These are phyloP conservation scores for Gentiana dahurica DNA, from an alignment of 257 asterid genomes.

Conservation along the genomic window DNA sequence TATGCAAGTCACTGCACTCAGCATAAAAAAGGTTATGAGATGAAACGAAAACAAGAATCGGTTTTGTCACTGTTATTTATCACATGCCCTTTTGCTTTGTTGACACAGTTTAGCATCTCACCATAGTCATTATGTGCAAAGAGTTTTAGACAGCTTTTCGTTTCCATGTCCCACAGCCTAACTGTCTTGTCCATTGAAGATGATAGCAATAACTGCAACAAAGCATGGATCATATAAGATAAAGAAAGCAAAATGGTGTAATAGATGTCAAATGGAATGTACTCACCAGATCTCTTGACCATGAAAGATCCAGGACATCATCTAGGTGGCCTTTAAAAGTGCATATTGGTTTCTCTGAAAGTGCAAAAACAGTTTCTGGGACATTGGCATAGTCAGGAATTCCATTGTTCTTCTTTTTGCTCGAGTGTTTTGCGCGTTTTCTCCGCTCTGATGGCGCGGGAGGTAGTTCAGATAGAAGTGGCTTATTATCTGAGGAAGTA, in stretches of 20 bases:
- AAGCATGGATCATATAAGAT: neutral
- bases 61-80: neutral
- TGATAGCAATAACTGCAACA: constrained; percentile 35
- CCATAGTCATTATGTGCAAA: constrained; percentile 51
- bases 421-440: constrained; percentile 30
- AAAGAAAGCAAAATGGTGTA: neutral
- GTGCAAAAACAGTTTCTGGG: constrained; percentile 75
- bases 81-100: neutral
- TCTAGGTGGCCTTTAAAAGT: constrained; percentile 73
- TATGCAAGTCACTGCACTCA: constrained; percentile 49
- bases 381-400: constrained; percentile 64
- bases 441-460: constrained; percentile 44
- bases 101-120: constrained; percentile 13
- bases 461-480: constrained; percentile 42
- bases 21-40: constrained; percentile 8
- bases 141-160: constrained; percentile 31
- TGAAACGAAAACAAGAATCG: constrained; percentile 3
- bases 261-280: neutral
- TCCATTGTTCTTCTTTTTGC: constrained; percentile 42
- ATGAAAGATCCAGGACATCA: constrained; percentile 72
- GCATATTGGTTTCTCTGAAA: constrained; percentile 79
- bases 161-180: constrained; percentile 45
- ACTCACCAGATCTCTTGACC: constrained; percentile 82
- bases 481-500: constrained; percentile 23
- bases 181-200: constrained; percentile 55